Evolutionary conservation across 768 basidiomycete species (phyloP).

Genomic region (Rhodotorula taiwanensis): DNA sequence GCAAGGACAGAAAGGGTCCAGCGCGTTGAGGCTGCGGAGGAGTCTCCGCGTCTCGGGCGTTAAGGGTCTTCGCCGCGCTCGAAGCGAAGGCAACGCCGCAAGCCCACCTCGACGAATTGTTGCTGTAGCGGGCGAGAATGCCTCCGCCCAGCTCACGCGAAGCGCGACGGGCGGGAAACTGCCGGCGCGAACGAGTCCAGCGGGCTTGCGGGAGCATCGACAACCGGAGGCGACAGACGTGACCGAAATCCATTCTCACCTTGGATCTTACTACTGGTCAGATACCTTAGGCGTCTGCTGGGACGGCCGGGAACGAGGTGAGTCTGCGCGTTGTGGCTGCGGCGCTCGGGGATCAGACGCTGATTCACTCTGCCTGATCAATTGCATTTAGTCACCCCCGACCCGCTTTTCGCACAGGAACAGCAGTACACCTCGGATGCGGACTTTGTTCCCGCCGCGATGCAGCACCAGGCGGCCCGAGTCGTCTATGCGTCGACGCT

Average conservation of each 20-base stretch:
- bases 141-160: background rate
- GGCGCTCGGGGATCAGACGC: too few species aligned
- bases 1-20: too few species aligned
- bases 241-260: background rate
- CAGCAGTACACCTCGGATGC: constrained; percentile 10
- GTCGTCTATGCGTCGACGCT: constrained; percentile 22
- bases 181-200: background rate
- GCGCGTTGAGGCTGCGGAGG: too few species aligned
- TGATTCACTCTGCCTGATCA: background rate
- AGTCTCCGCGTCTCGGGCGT: too few species aligned
- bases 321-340: background rate
- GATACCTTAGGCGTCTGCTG: constrained; percentile 16
- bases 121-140: background rate
- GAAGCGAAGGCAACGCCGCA: too few species aligned
- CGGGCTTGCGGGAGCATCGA: background rate
- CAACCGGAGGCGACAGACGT: background rate
- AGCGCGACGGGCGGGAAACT: background rate
- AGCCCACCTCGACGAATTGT: too few species aligned
- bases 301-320: constrained; percentile 22
- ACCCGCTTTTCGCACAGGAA: background rate
- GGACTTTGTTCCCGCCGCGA: constrained; percentile 7
- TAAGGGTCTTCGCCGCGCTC: too few species aligned
- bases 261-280: constrained; percentile 9
- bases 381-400: constrained; percentile 10
- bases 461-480: too few species aligned